These are phyloP conservation scores for Quercus phellos DNA, from an alignment of 331 rosid species.

Conservation along the genomic window DNA sequence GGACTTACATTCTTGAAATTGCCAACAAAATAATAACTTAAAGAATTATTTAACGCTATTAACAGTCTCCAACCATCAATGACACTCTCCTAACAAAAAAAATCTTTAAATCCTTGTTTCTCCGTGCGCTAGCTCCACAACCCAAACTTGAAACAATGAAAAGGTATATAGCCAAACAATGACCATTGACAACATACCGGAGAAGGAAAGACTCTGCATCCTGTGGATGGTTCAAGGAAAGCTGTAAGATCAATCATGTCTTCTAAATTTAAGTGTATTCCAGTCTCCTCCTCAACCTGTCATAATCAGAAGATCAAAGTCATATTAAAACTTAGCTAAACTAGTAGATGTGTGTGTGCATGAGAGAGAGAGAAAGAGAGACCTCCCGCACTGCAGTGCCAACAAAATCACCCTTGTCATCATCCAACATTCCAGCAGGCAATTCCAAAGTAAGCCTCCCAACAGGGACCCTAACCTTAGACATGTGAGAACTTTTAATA, in stretches of 20 bases:
- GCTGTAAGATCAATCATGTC: conserved; percentile 85
- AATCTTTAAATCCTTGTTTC: background rate
- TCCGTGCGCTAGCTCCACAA: background rate
- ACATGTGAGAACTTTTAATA: conserved; percentile 18
- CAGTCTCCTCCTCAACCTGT: conserved; percentile 92
- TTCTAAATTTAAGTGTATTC: conserved; percentile 57
- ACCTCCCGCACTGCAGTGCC: conserved; percentile 93
- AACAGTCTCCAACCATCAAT: background rate
- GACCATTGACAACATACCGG: conserved; percentile 40
- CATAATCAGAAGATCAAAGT: conserved; percentile 13
- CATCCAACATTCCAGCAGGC: conserved; percentile 96
- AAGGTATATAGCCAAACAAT: background rate
- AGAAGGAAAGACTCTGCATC: conserved; percentile 71
- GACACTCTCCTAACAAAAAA: background rate
- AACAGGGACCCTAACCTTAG: conserved; percentile 81
- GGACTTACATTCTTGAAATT: background rate
- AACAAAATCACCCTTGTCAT: conserved; percentile 71
- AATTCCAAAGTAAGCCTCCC: conserved; percentile 79
- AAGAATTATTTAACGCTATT: background rate
- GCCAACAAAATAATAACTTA: background rate
- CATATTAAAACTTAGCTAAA: background rate
- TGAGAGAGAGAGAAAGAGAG: background rate
- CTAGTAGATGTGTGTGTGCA: background rate
- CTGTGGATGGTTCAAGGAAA: conserved; percentile 70
- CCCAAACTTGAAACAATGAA: background rate